Percentiles rank a stretch among this genome's conserved stretches.
Evolutionary conservation across 2,329 filamentous ascomycete genomes (phyloP).

Genomic region (Cladophialophora yegresii): DNA sequence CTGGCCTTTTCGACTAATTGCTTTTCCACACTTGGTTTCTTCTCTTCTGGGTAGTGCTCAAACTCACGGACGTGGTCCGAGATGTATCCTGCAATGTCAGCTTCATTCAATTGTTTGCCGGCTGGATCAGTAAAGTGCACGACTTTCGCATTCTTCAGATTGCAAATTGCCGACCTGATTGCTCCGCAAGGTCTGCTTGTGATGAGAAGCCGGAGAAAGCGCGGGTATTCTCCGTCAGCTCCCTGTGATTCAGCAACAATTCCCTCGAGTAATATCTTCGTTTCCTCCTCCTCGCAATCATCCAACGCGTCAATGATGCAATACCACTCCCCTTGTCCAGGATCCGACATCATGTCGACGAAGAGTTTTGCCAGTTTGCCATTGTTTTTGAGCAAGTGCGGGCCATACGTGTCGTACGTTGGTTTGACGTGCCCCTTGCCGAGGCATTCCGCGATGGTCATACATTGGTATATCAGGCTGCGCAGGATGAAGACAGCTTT

Average conservation of each 20-base stretch:
- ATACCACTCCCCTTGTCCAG: not conserved
- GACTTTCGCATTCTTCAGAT: not conserved
- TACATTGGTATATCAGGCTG: not conserved
- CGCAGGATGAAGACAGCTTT: not conserved
- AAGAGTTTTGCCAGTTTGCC: not conserved
- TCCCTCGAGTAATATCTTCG: not conserved
- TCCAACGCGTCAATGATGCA: constrained; percentile 1
- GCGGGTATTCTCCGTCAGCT: not conserved
- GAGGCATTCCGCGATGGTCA: not conserved
- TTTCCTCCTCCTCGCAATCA: not conserved
- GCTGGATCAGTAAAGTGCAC: not conserved
- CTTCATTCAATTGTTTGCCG: constrained; percentile 1
- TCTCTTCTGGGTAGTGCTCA: not conserved
- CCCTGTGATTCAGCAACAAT: not conserved
- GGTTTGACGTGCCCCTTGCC: not conserved
- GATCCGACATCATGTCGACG: not conserved
- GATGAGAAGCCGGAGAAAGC: constrained; percentile 1
- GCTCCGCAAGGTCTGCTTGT: not conserved
- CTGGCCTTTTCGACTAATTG: not conserved
- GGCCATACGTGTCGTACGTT: not conserved
- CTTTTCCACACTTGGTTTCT: constrained; percentile 1
- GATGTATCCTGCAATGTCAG: not conserved
- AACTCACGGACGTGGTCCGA: not conserved
- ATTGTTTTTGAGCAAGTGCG: not conserved
- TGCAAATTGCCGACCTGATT: not conserved